Evolutionary conservation across 306 rosid species (phyloP), one percentile per base, ranked within the genome.

Genomic region (Inga oerstediana): DNA sequence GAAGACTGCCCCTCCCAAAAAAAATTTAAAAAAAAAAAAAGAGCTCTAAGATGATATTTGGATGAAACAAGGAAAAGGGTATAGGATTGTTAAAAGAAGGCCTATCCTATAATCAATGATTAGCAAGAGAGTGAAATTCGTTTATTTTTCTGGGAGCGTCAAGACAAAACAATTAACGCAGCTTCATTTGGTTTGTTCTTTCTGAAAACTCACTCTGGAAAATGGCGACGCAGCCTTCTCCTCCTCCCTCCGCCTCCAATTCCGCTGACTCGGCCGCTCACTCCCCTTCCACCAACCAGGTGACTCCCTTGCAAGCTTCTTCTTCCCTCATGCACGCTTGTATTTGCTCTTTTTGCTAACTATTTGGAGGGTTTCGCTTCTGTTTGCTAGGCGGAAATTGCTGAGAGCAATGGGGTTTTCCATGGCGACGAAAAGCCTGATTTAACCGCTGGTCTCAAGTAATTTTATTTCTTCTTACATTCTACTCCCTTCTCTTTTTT

Each of bases 361-460:
- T 84, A 19, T 32, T 85, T 27, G 15, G 43, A 73, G 85, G 84
- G 62, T 79, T 84, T 87, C 82, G 6, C 73, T 48, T n/a, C 11
- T 72, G 5, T 49, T 72, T 74, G 8, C 37, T 72, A 91, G 94
- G 87, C 72, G 64, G 92, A 91, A 70, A 84, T 71, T 75, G 90
- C 84, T 39, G 54, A 78, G 22, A 83, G 72, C 76, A 88, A 91
- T 70, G 90, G 85, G 72, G 86, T 61, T 72, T 67, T 68, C 56
- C 52, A 67, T 81, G 82, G 35, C 17, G 89, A 92, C 44, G 91
- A 92, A 61, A 89, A 77, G 81, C 86, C 93, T 75, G 86, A 88
- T 43, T 54, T 87, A 7, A 54, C 76, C 22, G 81, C 85, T 46
- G 84, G 72, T 74, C 89, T 89, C 49, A 85, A 87, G 98, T 92